These are phyloP conservation scores for Agaricales sp. DNA, from an alignment of 1,284 basidiomycete genomes.

Conservation along the genomic window DNA sequence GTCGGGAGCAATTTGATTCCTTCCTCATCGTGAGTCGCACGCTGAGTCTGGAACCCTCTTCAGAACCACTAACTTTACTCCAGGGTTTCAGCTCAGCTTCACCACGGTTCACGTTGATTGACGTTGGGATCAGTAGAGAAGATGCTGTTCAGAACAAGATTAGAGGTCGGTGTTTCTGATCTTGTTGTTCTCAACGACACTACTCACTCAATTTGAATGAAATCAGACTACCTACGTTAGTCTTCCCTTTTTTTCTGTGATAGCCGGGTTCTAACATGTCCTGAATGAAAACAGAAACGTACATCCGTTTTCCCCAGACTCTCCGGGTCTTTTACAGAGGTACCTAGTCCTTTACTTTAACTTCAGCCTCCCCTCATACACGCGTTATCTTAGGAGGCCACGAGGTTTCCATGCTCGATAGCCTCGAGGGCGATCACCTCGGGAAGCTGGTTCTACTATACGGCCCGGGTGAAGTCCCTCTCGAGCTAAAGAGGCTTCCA, in stretches of 20 bases:
- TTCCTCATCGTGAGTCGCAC: conserved; percentile 35
- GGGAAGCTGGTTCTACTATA: conserved; percentile 62
- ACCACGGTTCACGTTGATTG: conserved; percentile 57
- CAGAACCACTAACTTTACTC: conserved; percentile 6
- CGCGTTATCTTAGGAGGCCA: conserved; percentile 6
- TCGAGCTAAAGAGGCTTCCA: conserved; percentile 37
- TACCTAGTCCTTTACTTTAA: conserved; percentile 19
- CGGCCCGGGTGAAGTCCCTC: conserved; percentile 31
- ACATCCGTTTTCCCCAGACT: conserved; percentile 63
- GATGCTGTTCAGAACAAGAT: conserved; percentile 65
- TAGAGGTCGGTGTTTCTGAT: conserved; percentile 36
- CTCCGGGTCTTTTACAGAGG: conserved; percentile 64
- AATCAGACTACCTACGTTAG: not conserved
- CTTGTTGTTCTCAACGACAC: not conserved
- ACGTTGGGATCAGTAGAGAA: conserved; percentile 52
- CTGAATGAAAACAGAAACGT: conserved; percentile 68
- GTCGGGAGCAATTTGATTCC: conserved; percentile 50
- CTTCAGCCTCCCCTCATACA: conserved; percentile 11
- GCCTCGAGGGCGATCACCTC: conserved; percentile 47
- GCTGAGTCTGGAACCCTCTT: not conserved
- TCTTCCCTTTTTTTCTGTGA: not conserved
- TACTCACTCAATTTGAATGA: too few species aligned
- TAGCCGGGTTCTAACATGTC: not conserved
- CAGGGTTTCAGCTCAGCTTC: conserved; percentile 65
- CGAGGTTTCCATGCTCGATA: conserved; percentile 34